Percentiles rank a stretch among this genome's conserved stretches.
Conservation (phyloP, 139 green algal species). For the Dunaliella sp. region DNA sequence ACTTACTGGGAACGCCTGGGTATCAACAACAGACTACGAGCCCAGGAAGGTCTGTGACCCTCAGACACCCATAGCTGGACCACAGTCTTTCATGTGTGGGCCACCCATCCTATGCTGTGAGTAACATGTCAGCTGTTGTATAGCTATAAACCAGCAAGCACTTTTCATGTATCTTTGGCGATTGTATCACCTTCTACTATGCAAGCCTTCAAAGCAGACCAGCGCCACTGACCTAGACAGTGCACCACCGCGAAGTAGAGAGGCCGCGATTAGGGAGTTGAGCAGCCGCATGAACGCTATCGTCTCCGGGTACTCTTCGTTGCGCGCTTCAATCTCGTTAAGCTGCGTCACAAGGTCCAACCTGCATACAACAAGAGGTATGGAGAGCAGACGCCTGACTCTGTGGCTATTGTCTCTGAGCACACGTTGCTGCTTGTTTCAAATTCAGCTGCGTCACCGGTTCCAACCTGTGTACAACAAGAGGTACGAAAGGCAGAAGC, state of each 20-base stretch:
- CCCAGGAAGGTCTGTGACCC: no score
- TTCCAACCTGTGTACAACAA: background rate
- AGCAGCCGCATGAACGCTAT: conserved; percentile 67
- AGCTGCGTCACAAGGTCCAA: conserved; percentile 62
- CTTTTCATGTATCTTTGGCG: no score
- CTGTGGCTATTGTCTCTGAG: background rate
- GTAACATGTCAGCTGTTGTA: no score
- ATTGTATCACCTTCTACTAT: no score
- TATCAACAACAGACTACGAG: no score
- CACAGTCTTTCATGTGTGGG: no score
- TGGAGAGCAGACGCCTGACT: background rate
- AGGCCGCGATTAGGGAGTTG: conserved; percentile 56
- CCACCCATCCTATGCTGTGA: no score
- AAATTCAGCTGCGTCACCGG: background rate
- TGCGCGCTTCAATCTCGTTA: conserved; percentile 69
- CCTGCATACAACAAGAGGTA: conserved; percentile 10
- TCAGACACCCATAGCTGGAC: no score
- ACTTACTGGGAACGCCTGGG: no score
- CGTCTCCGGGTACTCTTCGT: conserved; percentile 72
- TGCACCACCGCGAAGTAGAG: background rate
- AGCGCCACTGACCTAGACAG: background rate
- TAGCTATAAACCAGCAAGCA: no score
- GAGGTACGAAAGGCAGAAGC: background rate
- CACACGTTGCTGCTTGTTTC: no score
- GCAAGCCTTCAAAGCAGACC: no score